Evolutionary conservation across 2,329 filamentous ascomycete species (phyloP).

Genomic region (Macroventuria anomochaeta): DNA sequence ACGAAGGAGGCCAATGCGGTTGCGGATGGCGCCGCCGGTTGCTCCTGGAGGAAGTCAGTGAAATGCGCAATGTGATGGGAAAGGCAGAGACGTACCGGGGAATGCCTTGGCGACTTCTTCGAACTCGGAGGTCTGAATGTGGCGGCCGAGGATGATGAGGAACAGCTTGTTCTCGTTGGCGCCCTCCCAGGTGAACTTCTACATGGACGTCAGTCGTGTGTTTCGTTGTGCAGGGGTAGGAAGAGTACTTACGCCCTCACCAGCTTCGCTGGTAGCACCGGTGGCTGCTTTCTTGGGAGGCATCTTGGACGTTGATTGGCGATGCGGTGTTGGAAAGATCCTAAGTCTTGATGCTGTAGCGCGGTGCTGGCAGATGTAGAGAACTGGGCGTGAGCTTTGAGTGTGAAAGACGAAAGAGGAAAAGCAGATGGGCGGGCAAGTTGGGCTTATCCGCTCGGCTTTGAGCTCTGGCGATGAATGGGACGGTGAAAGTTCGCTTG

Average conservation of each 20-base stretch:
- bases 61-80: background rate
- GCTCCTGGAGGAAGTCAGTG: slow-evolving; percentile 10
- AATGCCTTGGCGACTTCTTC: slow-evolving; percentile 22
- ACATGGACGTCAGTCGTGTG: background rate
- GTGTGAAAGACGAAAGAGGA: background rate
- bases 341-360: too few species aligned
- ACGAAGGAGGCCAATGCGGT: slow-evolving; percentile 22
- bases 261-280: background rate
- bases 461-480: background rate
- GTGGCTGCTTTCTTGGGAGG: slow-evolving; percentile 14
- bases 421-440: too few species aligned
- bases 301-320: slow-evolving; percentile 31
- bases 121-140: slow-evolving; percentile 23
- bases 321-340: background rate
- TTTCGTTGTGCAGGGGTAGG: too few species aligned
- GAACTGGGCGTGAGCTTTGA: too few species aligned
- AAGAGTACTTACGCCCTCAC: too few species aligned
- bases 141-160: slow-evolving; percentile 27
- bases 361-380: too few species aligned
- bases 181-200: slow-evolving; percentile 25
- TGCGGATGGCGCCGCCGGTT: slow-evolving; percentile 22
- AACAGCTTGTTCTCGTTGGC: slow-evolving; percentile 29
- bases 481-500: background rate
- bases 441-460: background rate
- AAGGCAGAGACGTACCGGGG: slow-evolving; percentile 12